A percentile compares a stretch with the other conserved stretches of the same genome.
These are phyloP conservation scores for Debaryomyces hansenii DNA, from an alignment of 805 yeast species.

Conservation along the genomic window DNA sequence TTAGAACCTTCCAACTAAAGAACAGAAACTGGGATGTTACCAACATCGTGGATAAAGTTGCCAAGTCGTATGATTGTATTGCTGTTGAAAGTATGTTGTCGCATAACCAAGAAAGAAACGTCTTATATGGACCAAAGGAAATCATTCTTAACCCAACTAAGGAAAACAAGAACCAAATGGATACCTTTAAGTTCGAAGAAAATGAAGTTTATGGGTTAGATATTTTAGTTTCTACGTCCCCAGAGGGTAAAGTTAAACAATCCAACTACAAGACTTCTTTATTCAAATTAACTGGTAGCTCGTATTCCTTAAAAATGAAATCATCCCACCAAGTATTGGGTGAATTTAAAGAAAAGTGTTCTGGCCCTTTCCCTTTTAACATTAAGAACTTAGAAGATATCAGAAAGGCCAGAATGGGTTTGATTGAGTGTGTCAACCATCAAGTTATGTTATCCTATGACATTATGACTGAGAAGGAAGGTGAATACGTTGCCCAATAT, in stretches of 20 bases:
- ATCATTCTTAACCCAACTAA: conserved; percentile 74
- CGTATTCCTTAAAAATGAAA: conserved; percentile 68
- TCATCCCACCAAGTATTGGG: conserved; percentile 65
- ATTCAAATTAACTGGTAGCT: conserved; percentile 69
- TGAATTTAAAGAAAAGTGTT: conserved; percentile 65
- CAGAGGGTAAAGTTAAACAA: conserved; percentile 63
- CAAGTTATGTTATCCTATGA: conserved; percentile 68
- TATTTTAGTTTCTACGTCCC: conserved; percentile 61
- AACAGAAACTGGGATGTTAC: conserved; percentile 77
- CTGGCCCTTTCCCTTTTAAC: conserved; percentile 65
- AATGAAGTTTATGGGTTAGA: conserved; percentile 80
- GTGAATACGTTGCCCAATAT: conserved; percentile 65
- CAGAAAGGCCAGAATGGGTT: conserved; percentile 70
- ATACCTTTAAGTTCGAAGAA: conserved; percentile 64
- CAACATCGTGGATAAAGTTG: conserved; percentile 59
- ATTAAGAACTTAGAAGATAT: conserved; percentile 66
- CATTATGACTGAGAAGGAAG: conserved; percentile 64
- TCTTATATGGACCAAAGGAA: conserved; percentile 72
- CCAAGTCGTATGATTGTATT: conserved; percentile 55
- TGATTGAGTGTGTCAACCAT: conserved; percentile 70
- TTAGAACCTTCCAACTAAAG: conserved; percentile 65
- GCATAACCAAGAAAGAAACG: conserved; percentile 67
- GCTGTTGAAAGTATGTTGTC: conserved; percentile 78
- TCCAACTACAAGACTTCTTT: conserved; percentile 65
- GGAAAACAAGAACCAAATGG: conserved; percentile 62